Evolutionary conservation across 129 eudicot genomes (phyloP).

Genomic region (Erigeron canadensis): DNA sequence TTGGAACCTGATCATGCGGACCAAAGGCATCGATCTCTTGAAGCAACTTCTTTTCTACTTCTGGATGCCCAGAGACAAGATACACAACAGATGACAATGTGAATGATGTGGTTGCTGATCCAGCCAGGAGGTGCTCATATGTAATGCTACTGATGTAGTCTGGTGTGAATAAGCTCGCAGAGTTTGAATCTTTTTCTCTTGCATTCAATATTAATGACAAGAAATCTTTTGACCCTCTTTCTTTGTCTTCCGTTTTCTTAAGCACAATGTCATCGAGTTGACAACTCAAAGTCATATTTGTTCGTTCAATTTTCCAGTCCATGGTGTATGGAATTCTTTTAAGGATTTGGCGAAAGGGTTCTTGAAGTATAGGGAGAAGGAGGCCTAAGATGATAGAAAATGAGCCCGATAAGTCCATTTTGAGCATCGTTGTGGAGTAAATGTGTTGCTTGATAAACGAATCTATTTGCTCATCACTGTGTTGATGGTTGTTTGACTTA

Average conservation of each 20-base stretch:
- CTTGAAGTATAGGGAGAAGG: constrained; percentile 81
- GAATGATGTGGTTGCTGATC: constrained; percentile 90
- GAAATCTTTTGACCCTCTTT: constrained; percentile 58
- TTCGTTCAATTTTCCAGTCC: constrained; percentile 77
- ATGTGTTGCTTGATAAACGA: constrained; percentile 82
- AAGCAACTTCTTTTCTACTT: constrained; percentile 78
- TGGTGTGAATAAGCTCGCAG: constrained; percentile 57
- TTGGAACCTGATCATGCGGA: constrained; percentile 56
- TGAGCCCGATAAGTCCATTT: constrained; percentile 91
- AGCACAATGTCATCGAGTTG: constrained; percentile 66
- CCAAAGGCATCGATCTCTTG: constrained; percentile 83
- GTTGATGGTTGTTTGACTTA: constrained; percentile 36
- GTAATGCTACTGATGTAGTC: constrained; percentile 81
- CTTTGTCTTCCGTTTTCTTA: constrained; percentile 44
- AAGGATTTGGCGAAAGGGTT: constrained; percentile 81
- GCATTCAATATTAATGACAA: constrained; percentile 71
- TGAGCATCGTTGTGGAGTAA: constrained; percentile 80
- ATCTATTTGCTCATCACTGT: constrained; percentile 43
- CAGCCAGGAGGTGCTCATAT: constrained; percentile 91
- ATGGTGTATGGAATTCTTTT: constrained; percentile 80
- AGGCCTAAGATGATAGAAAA: constrained; percentile 82
- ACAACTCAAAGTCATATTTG: constrained; percentile 54
- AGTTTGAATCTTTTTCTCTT: constrained; percentile 54
- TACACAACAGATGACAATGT: constrained; percentile 69
- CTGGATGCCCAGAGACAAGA: constrained; percentile 71